Conservation (phyloP, 495 filamentous ascomycete species). For the Penicillium egyptiacum region DNA sequence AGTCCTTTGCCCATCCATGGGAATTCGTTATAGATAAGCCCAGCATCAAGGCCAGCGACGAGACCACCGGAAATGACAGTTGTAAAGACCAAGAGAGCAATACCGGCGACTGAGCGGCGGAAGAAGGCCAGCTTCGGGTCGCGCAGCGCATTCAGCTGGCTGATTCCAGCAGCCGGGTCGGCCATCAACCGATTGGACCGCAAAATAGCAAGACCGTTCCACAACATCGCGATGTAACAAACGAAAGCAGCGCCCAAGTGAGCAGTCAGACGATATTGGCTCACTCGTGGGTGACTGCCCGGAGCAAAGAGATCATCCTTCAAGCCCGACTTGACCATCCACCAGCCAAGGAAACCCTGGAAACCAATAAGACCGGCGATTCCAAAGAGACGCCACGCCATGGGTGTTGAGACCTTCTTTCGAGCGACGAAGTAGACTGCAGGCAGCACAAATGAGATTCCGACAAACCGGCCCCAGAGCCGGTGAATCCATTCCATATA, state of each 20-base stretch:
- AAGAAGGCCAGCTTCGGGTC: constrained; percentile 68
- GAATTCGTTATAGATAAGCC: constrained; percentile 97
- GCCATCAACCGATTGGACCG: constrained; percentile 68
- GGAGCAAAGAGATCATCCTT: constrained; percentile 92
- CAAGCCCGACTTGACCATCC: constrained; percentile 97
- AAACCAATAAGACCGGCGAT: constrained; percentile 90
- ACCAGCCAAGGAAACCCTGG: constrained; percentile 96
- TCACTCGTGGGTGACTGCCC: constrained; percentile 86
- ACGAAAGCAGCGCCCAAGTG: constrained; percentile 88
- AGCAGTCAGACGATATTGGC: constrained; percentile 87
- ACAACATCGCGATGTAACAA: constrained; percentile 91
- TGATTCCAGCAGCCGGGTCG: constrained; percentile 56
- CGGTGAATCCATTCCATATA: constrained; percentile 99
- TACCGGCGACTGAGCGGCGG: constrained; percentile 67
- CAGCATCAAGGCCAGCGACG: constrained; percentile 92
- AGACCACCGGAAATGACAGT: constrained; percentile 92
- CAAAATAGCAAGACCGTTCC: constrained; percentile 83
- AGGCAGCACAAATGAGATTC: constrained; percentile 83
- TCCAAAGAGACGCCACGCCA: constrained; percentile 74
- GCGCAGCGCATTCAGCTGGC: constrained; percentile 57
- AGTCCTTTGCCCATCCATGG: constrained; percentile 88
- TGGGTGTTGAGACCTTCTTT: constrained; percentile 72
- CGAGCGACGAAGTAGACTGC: constrained; percentile 84
- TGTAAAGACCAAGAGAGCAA: constrained; percentile 75
- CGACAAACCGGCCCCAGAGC: constrained; percentile 91